phyloP scores from a whole-genome alignment of 148 eudicot species.

The Linanthus parryae region DNA sequence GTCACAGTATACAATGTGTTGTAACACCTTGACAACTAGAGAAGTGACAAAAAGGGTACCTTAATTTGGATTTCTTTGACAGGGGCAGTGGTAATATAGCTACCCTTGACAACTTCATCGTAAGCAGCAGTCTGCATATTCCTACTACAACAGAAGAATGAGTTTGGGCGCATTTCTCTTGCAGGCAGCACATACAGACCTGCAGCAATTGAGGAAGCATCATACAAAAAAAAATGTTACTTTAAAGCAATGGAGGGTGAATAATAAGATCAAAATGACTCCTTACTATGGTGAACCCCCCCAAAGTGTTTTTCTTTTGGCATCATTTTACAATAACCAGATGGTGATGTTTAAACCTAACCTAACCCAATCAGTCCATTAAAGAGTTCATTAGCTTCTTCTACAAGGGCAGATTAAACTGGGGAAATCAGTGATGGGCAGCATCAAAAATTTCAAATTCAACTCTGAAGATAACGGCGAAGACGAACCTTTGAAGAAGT shows the following conservation, averaged over 20 bases:
- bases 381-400: no score
- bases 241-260: not conserved
- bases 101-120: slow-evolving; percentile 53
- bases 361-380: no score
- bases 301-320: no score
- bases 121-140: slow-evolving; percentile 56
- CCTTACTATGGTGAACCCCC: no score
- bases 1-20: no score
- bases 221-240: not conserved
- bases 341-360: no score
- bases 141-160: slow-evolving; percentile 55
- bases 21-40: not conserved
- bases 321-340: no score
- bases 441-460: no score
- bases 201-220: slow-evolving; percentile 22
- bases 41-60: slow-evolving; percentile 19
- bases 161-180: slow-evolving; percentile 21
- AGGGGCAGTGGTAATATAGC: slow-evolving; percentile 43
- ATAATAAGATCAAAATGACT: no score
- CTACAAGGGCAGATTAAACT: no score
- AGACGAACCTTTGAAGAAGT: slow-evolving; percentile 42
- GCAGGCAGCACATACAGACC: slow-evolving; percentile 29
- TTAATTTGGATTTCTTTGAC: slow-evolving; percentile 25
- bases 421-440: no score
- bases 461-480: no score